Percentiles rank a stretch among this genome's conserved stretches.
Evolutionary conservation across 768 basidiomycete species (phyloP).

Genomic region (Austroboletus festivus): DNA sequence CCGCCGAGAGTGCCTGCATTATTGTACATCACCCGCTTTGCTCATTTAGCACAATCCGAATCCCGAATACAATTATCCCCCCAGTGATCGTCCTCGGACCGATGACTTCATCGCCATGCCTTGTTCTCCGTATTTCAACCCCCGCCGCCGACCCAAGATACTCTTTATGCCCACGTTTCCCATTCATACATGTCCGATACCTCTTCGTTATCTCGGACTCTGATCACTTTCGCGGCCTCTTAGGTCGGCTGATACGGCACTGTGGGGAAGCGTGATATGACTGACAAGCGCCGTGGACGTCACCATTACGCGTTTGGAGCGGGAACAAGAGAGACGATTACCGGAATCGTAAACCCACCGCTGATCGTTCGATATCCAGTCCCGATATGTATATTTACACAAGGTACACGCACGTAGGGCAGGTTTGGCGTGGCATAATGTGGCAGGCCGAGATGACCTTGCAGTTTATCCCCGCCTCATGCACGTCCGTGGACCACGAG

Average conservation of each 20-base stretch:
- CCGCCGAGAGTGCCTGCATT: constrained; percentile 25
- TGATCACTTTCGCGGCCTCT: constrained; percentile 10
- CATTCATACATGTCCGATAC: neutral
- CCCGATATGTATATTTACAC: constrained; percentile 16
- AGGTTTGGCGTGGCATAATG: neutral
- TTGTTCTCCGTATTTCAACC: constrained; percentile 7
- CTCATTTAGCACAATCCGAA: neutral
- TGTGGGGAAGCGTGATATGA: constrained; percentile 19
- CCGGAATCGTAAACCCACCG: constrained; percentile 2
- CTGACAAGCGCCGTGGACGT: neutral
- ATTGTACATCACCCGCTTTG: constrained; percentile 23
- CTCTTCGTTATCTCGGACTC: constrained; percentile 24
- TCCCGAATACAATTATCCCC: constrained; percentile 6
- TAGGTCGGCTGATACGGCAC: constrained; percentile 6
- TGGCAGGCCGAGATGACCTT: too few relatives aligned
- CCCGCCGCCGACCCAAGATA: constrained; percentile 3
- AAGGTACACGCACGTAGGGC: neutral
- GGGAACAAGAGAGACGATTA: neutral
- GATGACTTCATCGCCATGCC: constrained; percentile 24
- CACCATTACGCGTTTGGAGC: constrained; percentile 1
- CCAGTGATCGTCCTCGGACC: constrained; percentile 17
- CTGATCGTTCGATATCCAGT: constrained; percentile 17
- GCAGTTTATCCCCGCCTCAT: neutral
- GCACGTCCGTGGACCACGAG: constrained; percentile 5
- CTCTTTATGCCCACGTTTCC: too few relatives aligned